Base-by-base conservation (phyloP, 2,329 filamentous ascomycete species). In the Stemphylium lycopersici region DNA sequence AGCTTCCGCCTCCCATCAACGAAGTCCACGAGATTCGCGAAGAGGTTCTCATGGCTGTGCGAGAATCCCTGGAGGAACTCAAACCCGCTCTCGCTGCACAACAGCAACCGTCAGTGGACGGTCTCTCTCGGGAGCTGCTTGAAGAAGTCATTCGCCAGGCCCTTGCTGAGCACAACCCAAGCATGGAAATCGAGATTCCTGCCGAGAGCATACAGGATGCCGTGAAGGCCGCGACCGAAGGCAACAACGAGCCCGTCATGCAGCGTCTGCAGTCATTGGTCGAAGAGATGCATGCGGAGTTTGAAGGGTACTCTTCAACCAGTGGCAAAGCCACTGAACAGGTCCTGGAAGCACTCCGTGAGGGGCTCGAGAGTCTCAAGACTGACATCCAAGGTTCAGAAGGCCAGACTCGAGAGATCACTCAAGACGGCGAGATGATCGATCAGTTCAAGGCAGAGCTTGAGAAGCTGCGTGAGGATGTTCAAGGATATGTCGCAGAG, bases 261-360 rank as follows among this genome's bases (percentile, higher is more conserved):
- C 76, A 82, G 44, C 83, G 83, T 38, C 79, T 88, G 42, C 82
- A 86, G 49, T 79, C 82, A 26, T 76, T 88, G 32, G 76, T 88
- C 20, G 80, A 86, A 33, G 81, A 81, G 36, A 86, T 88, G 79
- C 85, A 84, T 52, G 78, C 78, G 4, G 85, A 88, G 63, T 85
- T 89, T 72, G 92, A 93, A 72, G 85, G 93, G 65, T 93, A 91
- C 63, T 88, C 91, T 16, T 86, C 90, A 3, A 88, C 89, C 58
- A 90, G 87, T 63, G 90, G 89, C 36, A 84, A 87, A 53, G 91
- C 95, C 70, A 93, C 91, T 0, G 92, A 96, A 72, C 91, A 96
- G 72, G 87, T 96, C 11, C 80, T 97, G 4, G 90, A 95, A 72
- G 90, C 91, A 0, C 88, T 96, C 38, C 93, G 91, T 63, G 91